Evolutionary conservation across 208 protist genomes (phyloP).

Genomic region (Crithidia mellificae): DNA sequence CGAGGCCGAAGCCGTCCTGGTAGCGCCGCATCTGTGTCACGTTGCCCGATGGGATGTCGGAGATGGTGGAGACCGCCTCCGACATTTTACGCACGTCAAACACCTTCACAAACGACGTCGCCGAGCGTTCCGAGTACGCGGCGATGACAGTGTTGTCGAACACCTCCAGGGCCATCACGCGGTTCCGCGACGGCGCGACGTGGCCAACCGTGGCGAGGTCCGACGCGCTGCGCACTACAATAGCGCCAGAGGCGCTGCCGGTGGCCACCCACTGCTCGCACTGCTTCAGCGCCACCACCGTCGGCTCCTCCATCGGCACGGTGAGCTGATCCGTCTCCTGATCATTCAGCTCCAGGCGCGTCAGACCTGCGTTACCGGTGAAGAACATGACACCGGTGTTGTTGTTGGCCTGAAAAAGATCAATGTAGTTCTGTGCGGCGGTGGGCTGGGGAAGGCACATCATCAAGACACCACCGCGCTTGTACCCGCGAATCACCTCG

Average conservation of each 20-base stretch:
- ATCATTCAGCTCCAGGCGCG: slow-evolving; percentile 56
- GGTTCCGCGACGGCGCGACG: slow-evolving; percentile 52
- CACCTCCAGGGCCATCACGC: slow-evolving; percentile 76
- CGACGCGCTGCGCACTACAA: slow-evolving; percentile 60
- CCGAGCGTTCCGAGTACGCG: slow-evolving; percentile 64
- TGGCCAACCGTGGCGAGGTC: slow-evolving; percentile 50
- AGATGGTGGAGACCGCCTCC: slow-evolving; percentile 60
- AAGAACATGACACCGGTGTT: slow-evolving; percentile 76
- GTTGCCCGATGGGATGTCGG: slow-evolving; percentile 68
- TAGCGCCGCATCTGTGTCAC: slow-evolving; percentile 75
- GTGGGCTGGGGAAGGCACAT: slow-evolving; percentile 64
- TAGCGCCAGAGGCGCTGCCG: slow-evolving; percentile 57
- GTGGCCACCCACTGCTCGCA: slow-evolving; percentile 74
- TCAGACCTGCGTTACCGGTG: slow-evolving; percentile 82
- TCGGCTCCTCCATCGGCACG: slow-evolving; percentile 55
- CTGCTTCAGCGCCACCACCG: slow-evolving; percentile 63
- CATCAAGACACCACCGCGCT: slow-evolving; percentile 71
- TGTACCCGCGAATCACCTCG: slow-evolving; percentile 79
- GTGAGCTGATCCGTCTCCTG: slow-evolving; percentile 48
- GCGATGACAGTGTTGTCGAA: slow-evolving; percentile 80
- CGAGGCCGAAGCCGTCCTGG: slow-evolving; percentile 65
- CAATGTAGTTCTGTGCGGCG: slow-evolving; percentile 77
- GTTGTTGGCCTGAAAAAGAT: slow-evolving; percentile 73
- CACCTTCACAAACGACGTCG: slow-evolving; percentile 75
- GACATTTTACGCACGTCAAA: slow-evolving; percentile 80